Evolutionary conservation across 257 asterid genomes (phyloP), one percentile per base, ranked within the genome.

Genomic region (Solanum chaucha): DNA sequence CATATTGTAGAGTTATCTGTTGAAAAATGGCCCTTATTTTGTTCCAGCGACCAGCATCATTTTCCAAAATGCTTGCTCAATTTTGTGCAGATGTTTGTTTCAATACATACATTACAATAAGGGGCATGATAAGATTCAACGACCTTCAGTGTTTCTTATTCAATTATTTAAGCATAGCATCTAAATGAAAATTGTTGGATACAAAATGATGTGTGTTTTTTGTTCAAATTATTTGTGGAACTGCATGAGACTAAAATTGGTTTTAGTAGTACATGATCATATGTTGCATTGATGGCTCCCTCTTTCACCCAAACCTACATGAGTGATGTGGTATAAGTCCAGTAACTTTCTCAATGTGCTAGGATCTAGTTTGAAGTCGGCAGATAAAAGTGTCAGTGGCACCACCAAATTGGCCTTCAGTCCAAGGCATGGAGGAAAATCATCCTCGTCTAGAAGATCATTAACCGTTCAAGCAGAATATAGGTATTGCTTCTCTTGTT

Each of bases 391-490:
- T 46, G 30, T 88, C 70, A 86, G 86, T 85, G 89, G 96, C 89
- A 68, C 92, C 90, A 78, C 90, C 28, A 94, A 88, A 86, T 78
- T 93, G 93, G 78, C 92, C 86, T 91, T 94, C 86, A 88, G 83
- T 86, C 81, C 78, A 26, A 88, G 86, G 64, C 71, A 90, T 86
- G 81, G 89, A 24, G 87, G 90, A 88, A 93, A 87, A 87, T 82
- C 91, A 68, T 70, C 90, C 81, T 61, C 85, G 85, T 88, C 88
- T 75, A 91, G 90, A 61, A 89, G 92, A 85, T 86, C 87, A 82
- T 91, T 93, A 73, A 30, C 88, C 10, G 90, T 94, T 61, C 93
- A 87, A 90, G 97, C 98, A 61, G 84, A 90, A 88, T 91, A 91
- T 88, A 88, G 97, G 98, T 95, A 91, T 83, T 81, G 58, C 85